A percentile compares a stretch with the other conserved stretches of the same genome.
These are phyloP conservation scores for Herpetomonas muscarum DNA, from an alignment of 208 protist species.

Conservation along the genomic window DNA sequence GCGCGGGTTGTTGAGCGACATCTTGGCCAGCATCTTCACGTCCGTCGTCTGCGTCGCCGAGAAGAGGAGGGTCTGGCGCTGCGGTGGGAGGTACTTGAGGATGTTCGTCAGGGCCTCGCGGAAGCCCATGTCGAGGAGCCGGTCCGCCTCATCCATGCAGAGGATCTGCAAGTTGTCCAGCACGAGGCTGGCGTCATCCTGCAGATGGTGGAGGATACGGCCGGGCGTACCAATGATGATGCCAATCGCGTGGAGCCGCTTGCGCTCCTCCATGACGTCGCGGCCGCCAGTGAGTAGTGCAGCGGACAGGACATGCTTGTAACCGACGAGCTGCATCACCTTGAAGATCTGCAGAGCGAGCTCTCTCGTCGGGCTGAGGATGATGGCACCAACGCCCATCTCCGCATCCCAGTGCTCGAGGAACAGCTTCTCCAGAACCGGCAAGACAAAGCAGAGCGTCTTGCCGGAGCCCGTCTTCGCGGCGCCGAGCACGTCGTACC, in stretches of 20 bases:
- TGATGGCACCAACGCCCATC: conserved; percentile 96
- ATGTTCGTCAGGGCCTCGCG: conserved; percentile 92
- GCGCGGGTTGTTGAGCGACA: conserved; percentile 92
- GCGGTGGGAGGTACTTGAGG: conserved; percentile 80
- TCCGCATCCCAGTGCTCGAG: conserved; percentile 80
- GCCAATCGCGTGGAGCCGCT: conserved; percentile 93
- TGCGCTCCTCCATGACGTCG: conserved; percentile 91
- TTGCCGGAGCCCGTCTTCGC: conserved; percentile 99
- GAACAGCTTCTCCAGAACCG: conserved; percentile 93
- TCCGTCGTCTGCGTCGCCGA: conserved; percentile 98
- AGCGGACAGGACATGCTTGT: conserved; percentile 92
- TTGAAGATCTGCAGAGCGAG: conserved; percentile 99
- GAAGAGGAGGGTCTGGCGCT: conserved; percentile 99
- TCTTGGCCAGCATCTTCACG: conserved; percentile 91
- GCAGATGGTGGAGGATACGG: conserved; percentile 98
- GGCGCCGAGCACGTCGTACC: conserved; percentile 97
- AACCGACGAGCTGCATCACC: conserved; percentile 93
- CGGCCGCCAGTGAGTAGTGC: conserved; percentile 99
- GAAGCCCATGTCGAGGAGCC: conserved; percentile 98
- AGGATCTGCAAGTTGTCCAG: conserved; percentile 94
- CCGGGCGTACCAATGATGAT: conserved; percentile 99
- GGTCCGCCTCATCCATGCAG: conserved; percentile 99
- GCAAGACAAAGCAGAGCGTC: conserved; percentile 98
- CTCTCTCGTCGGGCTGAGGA: conserved; percentile 98
- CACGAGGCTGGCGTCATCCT: conserved; percentile 92